phyloP scores from a whole-genome alignment of 2,329 filamentous ascomycete genomes.

The Penicillium occitanis region DNA sequence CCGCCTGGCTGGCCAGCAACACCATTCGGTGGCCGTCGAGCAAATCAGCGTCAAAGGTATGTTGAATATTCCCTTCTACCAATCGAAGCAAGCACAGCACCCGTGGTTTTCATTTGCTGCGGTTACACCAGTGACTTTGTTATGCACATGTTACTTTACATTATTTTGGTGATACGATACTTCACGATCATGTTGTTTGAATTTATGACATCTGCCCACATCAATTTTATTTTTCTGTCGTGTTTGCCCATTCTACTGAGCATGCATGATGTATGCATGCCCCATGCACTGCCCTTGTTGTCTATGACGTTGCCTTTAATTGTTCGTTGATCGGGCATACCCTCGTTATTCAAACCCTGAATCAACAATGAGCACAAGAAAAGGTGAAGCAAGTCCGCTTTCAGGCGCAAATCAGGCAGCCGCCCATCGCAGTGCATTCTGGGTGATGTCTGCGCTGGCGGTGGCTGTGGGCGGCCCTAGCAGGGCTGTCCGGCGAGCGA shows the following conservation, averaged over 20 bases:
- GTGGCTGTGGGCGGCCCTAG: constrained; percentile 12
- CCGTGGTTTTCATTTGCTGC: neutral
- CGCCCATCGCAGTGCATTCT: constrained; percentile 11
- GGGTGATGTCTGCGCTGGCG: constrained; percentile 1
- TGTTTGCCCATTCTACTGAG: constrained; percentile 2
- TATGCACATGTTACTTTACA: neutral
- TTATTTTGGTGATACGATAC: neutral
- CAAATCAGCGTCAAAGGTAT: constrained; percentile 31
- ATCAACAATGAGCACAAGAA: neutral
- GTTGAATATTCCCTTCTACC: constrained; percentile 20
- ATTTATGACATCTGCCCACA: neutral
- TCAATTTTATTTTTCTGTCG: constrained; percentile 20
- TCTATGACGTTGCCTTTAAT: neutral
- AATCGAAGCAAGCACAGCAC: constrained; percentile 9
- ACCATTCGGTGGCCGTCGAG: constrained; percentile 16
- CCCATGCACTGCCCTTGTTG: neutral
- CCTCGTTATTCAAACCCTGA: neutral
- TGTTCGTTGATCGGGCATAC: constrained; percentile 6
- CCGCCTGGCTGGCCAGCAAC: constrained; percentile 10
- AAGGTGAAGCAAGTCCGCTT: constrained; percentile 9
- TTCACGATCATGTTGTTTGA: neutral
- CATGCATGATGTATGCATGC: constrained; percentile 7
- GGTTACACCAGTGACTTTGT: neutral
- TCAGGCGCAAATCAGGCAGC: constrained; percentile 10
- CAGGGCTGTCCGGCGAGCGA: neutral